These are phyloP conservation scores for Aspergillus homomorphus DNA, from an alignment of 495 filamentous ascomycete genomes.

Conservation along the genomic window DNA sequence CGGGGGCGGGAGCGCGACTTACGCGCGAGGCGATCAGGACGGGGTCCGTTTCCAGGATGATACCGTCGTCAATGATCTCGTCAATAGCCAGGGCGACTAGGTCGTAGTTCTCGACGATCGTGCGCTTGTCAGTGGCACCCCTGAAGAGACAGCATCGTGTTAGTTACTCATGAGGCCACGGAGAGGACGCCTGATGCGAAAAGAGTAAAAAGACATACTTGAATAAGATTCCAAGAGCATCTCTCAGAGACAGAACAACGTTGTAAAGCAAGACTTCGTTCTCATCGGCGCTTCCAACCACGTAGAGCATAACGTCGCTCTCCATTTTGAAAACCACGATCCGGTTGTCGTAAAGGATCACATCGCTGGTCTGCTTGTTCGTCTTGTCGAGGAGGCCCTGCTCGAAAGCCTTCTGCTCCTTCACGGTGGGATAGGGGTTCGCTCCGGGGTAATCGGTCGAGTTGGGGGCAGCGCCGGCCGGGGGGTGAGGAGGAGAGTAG, in stretches of 20 bases:
- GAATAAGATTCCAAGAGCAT: conserved; percentile 86
- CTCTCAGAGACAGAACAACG: conserved; percentile 81
- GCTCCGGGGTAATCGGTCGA: conserved; percentile 57
- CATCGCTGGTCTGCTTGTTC: conserved; percentile 88
- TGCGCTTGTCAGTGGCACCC: conserved; percentile 94
- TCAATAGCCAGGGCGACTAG: conserved; percentile 87
- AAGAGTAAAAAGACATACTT: conserved; percentile 80
- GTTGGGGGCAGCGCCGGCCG: conserved; percentile 48
- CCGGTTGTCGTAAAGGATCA: conserved; percentile 93
- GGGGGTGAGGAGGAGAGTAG: conserved; percentile 83
- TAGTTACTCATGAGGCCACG: neutral
- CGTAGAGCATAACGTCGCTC: conserved; percentile 95
- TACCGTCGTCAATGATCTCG: conserved; percentile 94
- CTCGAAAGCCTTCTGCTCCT: conserved; percentile 92
- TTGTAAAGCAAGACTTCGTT: conserved; percentile 97
- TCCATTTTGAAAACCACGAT: conserved; percentile 97
- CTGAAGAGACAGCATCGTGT: conserved; percentile 37
- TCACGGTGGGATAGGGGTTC: conserved; percentile 84
- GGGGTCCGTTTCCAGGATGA: conserved; percentile 95
- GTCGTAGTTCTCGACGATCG: conserved; percentile 97
- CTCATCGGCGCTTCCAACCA: conserved; percentile 87
- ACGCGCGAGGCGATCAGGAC: conserved; percentile 87
- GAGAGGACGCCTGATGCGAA: conserved; percentile 6
- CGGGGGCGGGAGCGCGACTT: conserved; percentile 85
- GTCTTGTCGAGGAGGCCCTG: conserved; percentile 96